A percentile compares a stretch with the other conserved stretches of the same genome.
Conservation (phyloP, 768 basidiomycete species). For the Auricularia cornea region DNA sequence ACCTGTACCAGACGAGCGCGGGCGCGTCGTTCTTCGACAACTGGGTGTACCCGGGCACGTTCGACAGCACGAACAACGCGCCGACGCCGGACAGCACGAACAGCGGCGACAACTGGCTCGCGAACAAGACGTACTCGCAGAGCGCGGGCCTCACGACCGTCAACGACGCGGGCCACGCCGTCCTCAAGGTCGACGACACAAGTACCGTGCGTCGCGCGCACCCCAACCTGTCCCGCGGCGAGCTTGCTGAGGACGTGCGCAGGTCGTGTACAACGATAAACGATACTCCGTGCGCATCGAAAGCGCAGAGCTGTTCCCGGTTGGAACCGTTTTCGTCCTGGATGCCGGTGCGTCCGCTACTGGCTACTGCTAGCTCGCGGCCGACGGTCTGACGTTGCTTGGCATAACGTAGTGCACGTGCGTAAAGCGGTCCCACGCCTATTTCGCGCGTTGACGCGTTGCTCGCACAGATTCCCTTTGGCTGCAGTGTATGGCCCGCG, state of each 20-base stretch:
- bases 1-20: neutral
- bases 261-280: constrained; percentile 5
- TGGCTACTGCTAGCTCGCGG: neutral
- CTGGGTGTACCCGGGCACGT: neutral
- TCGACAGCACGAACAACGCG: neutral
- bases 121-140: neutral
- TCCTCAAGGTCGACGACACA: constrained; percentile 25
- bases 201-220: constrained; percentile 12
- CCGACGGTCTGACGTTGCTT: too few species aligned
- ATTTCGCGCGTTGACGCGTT: neutral
- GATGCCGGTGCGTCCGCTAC: constrained; percentile 19
- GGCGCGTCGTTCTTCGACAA: neutral
- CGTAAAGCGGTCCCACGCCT: neutral
- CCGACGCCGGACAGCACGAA: neutral
- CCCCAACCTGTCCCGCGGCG: too few species aligned
- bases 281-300: constrained; percentile 14
- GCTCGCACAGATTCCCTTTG: constrained; percentile 26
- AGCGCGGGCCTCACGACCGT: constrained; percentile 11
- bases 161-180: constrained; percentile 22
- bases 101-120: neutral
- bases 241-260: constrained; percentile 15
- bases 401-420: neutral
- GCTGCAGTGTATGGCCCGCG: constrained; percentile 22
- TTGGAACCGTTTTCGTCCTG: constrained; percentile 14
- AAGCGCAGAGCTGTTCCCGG: constrained; percentile 8